Evolutionary conservation across 129 eudicot species (phyloP), one percentile per base, ranked within the genome.

Genomic region (Oenanthe sinensis): DNA sequence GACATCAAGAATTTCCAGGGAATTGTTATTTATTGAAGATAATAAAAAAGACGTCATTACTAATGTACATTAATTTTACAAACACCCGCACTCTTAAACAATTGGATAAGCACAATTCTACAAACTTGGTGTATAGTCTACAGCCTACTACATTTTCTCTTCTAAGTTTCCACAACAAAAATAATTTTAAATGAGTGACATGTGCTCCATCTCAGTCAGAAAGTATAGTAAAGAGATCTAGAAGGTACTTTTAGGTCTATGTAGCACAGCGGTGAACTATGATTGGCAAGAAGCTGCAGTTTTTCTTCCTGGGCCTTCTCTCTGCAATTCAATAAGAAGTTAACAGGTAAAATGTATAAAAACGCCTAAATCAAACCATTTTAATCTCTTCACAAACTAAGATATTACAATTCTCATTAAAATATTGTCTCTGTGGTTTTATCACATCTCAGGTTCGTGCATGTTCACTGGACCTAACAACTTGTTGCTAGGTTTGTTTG

Each of bases 211-310:
- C 28, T n/a, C 30, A 44, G 76, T 20, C 36, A 44, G 37, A 9
- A 44, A 72, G 54, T n/a, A 72, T 11, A 42, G 42, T 39, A 17
- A 36, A 70, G 24, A 70, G 46, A 70, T 58, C 22, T 4, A 81
- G 28, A 75, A 80, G 89, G 88, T 90, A 92, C 97, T 78, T 84
- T 87, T 55, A 90, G 83, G 82, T 90, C 90, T 68, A 92, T 76
- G 80, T 79, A 37, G 80, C 91, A 76, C 48, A 92, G 83, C 43
- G 90, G 91, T 36, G 97, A 92, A 76, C 75, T 87, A 71, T 83
- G 96, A 86, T 87, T 84, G 70, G 82, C 88, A 30, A 92, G 81
- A 73, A 85, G 67, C 84, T 87, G 97, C 50, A 82, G 67, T 40
- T 89, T 90, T 55, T 90, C 97, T 70, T 83, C 78, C 72, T 79